phyloP scores from a whole-genome alignment of 768 basidiomycete genomes.

The Agrocybe pediades region DNA sequence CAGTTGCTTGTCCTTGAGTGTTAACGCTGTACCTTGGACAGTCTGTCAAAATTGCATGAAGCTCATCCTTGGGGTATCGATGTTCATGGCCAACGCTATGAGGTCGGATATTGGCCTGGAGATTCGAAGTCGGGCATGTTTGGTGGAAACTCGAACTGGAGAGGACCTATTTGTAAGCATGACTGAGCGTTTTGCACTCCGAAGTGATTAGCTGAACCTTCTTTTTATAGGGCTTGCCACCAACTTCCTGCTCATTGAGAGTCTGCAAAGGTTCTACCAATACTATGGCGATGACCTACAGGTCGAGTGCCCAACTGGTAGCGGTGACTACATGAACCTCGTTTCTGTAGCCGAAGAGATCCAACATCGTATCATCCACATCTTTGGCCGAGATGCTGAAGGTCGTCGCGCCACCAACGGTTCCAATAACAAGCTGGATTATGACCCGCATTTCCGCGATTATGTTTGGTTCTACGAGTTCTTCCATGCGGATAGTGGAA shows the following conservation, averaged over 20 bases:
- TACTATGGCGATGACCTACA: constrained; percentile 94
- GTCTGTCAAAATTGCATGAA: constrained; percentile 88
- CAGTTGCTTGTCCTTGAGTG: background rate
- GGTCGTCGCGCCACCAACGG: constrained; percentile 92
- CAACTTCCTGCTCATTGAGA: constrained; percentile 95
- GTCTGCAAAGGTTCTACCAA: constrained; percentile 95
- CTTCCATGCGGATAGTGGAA: constrained; percentile 93
- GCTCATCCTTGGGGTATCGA: constrained; percentile 94
- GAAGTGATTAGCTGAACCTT: constrained; percentile 1
- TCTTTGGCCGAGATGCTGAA: constrained; percentile 90
- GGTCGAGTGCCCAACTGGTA: constrained; percentile 95
- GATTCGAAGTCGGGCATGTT: constrained; percentile 98
- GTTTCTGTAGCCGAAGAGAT: constrained; percentile 95
- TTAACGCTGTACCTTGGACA: constrained; percentile 27
- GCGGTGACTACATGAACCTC: constrained; percentile 97
- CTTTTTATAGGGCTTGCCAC: constrained; percentile 80
- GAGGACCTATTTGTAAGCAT: constrained; percentile 81
- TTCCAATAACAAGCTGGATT: constrained; percentile 82
- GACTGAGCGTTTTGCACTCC: background rate
- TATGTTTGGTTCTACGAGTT: constrained; percentile 98
- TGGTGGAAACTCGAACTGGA: constrained; percentile 97
- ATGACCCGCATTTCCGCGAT: constrained; percentile 94
- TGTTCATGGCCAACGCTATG: constrained; percentile 89
- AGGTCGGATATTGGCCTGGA: constrained; percentile 97
- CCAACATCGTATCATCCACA: constrained; percentile 98